Conservation (phyloP, 192 early-diverging fungal genomes). For the Cladochytrium replicatum region DNA sequence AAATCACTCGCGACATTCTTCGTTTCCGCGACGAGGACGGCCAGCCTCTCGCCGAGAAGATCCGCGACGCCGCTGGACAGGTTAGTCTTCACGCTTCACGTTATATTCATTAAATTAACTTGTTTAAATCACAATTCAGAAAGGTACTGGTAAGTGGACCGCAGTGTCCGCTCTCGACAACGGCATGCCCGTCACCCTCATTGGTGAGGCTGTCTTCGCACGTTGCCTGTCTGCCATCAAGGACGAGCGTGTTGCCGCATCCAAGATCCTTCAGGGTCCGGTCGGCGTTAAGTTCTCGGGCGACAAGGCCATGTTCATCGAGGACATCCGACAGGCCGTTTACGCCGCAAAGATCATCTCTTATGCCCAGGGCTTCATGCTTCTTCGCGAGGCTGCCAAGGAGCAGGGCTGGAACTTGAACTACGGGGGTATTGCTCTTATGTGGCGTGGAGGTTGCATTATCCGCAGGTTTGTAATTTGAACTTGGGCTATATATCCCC, state of each 20-base stretch:
- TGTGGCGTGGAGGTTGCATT: slow-evolving; percentile 99
- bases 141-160: slow-evolving; percentile 98
- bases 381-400: slow-evolving; percentile 90
- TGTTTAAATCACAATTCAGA: slow-evolving; percentile 31
- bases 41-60: slow-evolving; percentile 80
- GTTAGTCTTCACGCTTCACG: slow-evolving; percentile 4
- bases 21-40: slow-evolving; percentile 88
- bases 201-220: slow-evolving; percentile 96
- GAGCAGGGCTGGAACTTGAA: slow-evolving; percentile 90
- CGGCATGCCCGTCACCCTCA: slow-evolving; percentile 93
- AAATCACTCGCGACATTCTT: slow-evolving; percentile 91
- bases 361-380: slow-evolving; percentile 99
- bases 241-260: slow-evolving; percentile 87
- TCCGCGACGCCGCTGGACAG: slow-evolving; percentile 92
- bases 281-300: slow-evolving; percentile 56
- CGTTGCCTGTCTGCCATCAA: slow-evolving; percentile 95
- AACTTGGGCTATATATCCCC: background rate
- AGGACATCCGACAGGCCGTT: slow-evolving; percentile 82
- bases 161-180: slow-evolving; percentile 90
- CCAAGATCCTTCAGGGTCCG: slow-evolving; percentile 75
- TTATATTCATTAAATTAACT: background rate
- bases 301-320: slow-evolving; percentile 82
- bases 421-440: slow-evolving; percentile 94
- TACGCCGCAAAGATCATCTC: slow-evolving; percentile 98
- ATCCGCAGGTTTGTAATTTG: slow-evolving; percentile 59